Evolutionary conservation across 768 basidiomycete species (phyloP).

Genomic region (Hirschioporus abietinus): DNA sequence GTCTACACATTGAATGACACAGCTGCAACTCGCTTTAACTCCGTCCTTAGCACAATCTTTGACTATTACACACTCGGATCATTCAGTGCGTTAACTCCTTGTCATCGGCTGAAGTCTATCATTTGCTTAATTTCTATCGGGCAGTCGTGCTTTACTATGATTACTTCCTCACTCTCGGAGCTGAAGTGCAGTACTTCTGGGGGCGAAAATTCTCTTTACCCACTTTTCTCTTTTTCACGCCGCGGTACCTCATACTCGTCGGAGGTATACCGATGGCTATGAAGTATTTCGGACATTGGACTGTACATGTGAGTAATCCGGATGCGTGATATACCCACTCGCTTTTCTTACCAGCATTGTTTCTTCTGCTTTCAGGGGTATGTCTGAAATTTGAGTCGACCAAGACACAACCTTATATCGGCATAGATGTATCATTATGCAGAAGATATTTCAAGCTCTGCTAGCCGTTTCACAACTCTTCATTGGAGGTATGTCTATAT

Average conservation of each 20-base stretch:
- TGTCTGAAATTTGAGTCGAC: not conserved
- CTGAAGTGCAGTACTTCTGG: not conserved
- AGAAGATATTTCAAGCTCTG: not conserved
- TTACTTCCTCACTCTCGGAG: not conserved
- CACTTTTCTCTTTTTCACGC: not conserved
- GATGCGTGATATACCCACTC: not conserved
- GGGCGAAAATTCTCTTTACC: not conserved
- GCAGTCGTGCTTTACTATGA: not conserved
- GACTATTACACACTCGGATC: conserved; percentile 1
- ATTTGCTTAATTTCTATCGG: not conserved
- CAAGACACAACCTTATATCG: not conserved
- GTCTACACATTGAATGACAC: not conserved
- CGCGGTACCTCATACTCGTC: not conserved
- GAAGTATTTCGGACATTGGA: not conserved
- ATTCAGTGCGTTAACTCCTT: not conserved
- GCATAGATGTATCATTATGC: not conserved
- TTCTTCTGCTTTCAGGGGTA: not conserved
- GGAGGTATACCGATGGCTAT: not conserved
- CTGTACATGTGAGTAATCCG: not conserved
- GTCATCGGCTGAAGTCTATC: not conserved
- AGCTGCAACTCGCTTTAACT: not conserved
- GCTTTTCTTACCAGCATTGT: not conserved
- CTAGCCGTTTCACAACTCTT: not conserved
- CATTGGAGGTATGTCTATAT: not conserved
- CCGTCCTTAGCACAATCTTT: not conserved